A percentile compares a stretch with the other conserved stretches of the same genome.
Evolutionary conservation across 129 eudicot species (phyloP).

Genomic region (Helichrysum umbraculigerum): DNA sequence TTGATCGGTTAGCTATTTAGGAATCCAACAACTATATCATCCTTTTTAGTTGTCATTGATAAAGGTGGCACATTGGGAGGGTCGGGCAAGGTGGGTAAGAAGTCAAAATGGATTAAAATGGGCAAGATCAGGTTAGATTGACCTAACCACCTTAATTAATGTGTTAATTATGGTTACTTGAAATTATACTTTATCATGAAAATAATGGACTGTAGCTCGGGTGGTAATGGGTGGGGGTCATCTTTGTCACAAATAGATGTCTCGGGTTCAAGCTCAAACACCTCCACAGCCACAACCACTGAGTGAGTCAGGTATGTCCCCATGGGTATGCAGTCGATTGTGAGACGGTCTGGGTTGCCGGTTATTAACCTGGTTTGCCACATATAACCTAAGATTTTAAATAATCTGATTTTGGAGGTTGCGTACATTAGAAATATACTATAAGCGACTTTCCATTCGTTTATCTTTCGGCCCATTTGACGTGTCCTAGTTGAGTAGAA

Average conservation of each 20-base stretch:
- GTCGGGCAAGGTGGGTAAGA: neutral
- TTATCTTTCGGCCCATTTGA: neutral
- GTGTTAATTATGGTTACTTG: no score
- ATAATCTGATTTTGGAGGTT: neutral
- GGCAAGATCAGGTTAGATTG: neutral
- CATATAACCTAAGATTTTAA: neutral
- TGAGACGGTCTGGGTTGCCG: no score
- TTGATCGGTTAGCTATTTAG: neutral
- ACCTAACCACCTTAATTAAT: neutral
- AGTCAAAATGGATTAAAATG: neutral
- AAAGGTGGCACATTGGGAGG: neutral
- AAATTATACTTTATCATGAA: no score
- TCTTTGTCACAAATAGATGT: no score
- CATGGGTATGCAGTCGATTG: no score
- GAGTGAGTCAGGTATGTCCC: no score
- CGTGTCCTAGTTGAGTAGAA: neutral
- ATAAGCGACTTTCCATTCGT: neutral
- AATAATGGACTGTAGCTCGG: no score
- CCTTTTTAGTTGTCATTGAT: neutral
- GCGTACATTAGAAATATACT: neutral
- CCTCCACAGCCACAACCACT: no score
- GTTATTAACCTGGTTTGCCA: no score
- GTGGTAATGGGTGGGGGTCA: no score
- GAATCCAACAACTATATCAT: neutral
- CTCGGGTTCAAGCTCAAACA: no score